phyloP scores from a whole-genome alignment of 345 rosid species.

The Gossypium turneri region DNA sequence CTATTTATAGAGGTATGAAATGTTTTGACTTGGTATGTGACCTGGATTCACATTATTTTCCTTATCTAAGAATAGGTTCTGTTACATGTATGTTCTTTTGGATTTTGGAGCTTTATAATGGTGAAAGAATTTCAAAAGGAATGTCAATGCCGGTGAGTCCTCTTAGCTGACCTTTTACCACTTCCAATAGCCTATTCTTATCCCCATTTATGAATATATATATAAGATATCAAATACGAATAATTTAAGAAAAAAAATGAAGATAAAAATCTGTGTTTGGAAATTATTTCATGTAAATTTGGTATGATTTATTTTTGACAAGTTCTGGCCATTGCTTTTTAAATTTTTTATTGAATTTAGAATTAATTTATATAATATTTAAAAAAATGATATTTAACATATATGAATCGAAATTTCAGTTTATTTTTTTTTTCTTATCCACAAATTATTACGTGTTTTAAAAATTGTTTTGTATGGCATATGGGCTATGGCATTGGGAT shows the following conservation, averaged over 20 bases:
- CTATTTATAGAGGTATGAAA: neutral
- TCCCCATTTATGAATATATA: no score
- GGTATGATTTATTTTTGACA: neutral
- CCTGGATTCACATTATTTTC: neutral
- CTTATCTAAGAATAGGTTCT: neutral
- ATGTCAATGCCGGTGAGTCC: neutral
- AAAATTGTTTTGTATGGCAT: neutral
- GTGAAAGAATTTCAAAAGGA: slow-evolving; percentile 6
- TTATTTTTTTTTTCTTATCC: no score
- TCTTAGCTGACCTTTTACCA: no score
- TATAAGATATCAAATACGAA: no score
- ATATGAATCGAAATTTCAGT: no score
- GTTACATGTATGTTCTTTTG: neutral
- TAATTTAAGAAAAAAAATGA: no score
- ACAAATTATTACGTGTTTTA: no score
- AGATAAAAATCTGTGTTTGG: no score
- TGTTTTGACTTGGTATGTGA: neutral
- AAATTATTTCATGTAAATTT: neutral
- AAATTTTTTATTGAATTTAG: no score
- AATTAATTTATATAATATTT: no score
- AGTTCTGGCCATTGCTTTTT: neutral
- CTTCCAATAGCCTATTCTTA: no score
- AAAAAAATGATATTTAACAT: no score
- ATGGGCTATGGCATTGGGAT: neutral
- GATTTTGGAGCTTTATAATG: neutral